phyloP scores from a whole-genome alignment of 2,329 filamentous ascomycete genomes.

The Diaporthe eres region DNA sequence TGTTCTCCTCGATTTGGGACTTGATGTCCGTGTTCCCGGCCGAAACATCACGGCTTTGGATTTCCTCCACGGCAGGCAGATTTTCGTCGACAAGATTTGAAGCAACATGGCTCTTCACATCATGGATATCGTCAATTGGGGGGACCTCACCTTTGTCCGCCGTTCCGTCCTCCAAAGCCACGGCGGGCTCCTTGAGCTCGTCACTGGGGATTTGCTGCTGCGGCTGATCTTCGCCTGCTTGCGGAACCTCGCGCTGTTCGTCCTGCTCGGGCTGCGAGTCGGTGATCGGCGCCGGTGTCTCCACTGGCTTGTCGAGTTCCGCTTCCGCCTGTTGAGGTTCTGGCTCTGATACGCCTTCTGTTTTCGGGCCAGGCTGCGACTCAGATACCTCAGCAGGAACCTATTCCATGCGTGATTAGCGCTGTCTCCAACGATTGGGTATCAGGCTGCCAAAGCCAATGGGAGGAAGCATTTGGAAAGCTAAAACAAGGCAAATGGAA shows the following conservation, averaged over 20 bases:
- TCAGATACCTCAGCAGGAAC: slow-evolving; percentile 11
- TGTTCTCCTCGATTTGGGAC: neutral
- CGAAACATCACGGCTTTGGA: slow-evolving; percentile 22
- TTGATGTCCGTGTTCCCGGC: slow-evolving; percentile 29
- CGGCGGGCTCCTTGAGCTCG: slow-evolving; percentile 14
- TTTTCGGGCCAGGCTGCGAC: neutral
- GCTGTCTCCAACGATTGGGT: neutral
- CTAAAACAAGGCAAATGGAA: no score
- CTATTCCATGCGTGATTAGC: neutral
- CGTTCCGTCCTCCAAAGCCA: slow-evolving; percentile 19
- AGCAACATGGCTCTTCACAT: slow-evolving; percentile 42
- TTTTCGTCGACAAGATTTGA: slow-evolving; percentile 41
- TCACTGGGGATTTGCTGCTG: slow-evolving; percentile 15
- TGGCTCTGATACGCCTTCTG: slow-evolving; percentile 1
- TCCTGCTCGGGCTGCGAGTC: neutral
- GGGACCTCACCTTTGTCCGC: slow-evolving; percentile 40
- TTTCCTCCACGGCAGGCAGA: slow-evolving; percentile 27
- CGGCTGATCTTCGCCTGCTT: neutral
- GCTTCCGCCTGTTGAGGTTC: neutral
- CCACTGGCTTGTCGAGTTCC: neutral
- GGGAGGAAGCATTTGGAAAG: neutral
- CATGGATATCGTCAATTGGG: slow-evolving; percentile 39
- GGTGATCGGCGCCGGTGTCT: neutral
- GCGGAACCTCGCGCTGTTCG: neutral
- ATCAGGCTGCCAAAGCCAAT: neutral